Evolutionary conservation across 306 rosid species (phyloP), one percentile per base, ranked within the genome.

Genomic region (Gleditsia sinensis): DNA sequence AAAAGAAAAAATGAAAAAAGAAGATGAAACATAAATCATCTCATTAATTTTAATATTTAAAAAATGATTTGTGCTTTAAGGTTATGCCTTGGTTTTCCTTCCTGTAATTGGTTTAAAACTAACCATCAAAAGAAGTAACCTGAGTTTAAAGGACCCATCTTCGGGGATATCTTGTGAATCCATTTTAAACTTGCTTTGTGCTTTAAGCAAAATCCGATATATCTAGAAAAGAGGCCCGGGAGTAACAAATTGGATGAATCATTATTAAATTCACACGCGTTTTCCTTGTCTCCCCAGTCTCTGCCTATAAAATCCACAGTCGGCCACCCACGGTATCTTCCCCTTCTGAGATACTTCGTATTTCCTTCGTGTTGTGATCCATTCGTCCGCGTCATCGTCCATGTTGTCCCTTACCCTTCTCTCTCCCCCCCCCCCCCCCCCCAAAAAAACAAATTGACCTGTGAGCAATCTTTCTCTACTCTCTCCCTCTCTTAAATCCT

Each of bases 141-240:
- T 62, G 34, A 32, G 33, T 71, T 74, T 61, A n/a, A 74, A 61
- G 71, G 3, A 28, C 6, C 28, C 27, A 10, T 33, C 11, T 17
- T 0, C n/a, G n/a, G 64, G 20, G 34, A 27, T 49, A 9, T 5
- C 33, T 13, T 2, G 23, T n/a, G 11, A 74, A 45, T 19, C 53
- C 51, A 0, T 34, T 11, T 17, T n/a, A 60, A 46, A 24, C 49
- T 9, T 20, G 1, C 70, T 48, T 61, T n/a, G 6, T 16, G 71
- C 7, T 63, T 59, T 54, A 74, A 62, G 78, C 50, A 10, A 74
- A 62, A 49, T 9, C 13, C 4, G 67, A n/a, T n/a, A 9, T n/a
- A 17, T 33, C 13, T 45, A 14, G 1, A 2, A 28, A 1, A n/a
- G 42, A 36, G 7, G 19, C 12, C 24, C 3, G 11, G 63, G 5